Conservation (phyloP, 192 early-diverging fungal species). For the Linnemannia hyalina region DNA sequence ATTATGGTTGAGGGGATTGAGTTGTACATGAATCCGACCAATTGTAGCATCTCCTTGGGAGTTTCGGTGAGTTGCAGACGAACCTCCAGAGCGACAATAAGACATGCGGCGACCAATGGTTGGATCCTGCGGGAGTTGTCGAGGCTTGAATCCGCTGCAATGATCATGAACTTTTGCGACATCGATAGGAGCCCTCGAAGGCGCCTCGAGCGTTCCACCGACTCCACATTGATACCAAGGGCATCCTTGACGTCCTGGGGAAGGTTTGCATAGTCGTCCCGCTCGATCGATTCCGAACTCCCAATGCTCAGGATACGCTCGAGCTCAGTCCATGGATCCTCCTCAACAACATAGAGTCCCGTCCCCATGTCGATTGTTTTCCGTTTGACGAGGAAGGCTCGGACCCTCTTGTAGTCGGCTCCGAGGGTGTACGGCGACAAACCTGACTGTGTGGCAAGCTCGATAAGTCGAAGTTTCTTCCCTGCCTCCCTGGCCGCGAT, state of each 20-base stretch:
- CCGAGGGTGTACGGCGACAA: conserved; percentile 20
- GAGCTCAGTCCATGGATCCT: conserved; percentile 27
- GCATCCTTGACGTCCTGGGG: conserved; percentile 10
- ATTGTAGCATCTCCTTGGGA: conserved; percentile 14
- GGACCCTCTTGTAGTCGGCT: conserved; percentile 18
- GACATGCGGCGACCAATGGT: conserved; percentile 24
- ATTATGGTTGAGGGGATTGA: not conserved
- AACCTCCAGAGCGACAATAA: conserved; percentile 24
- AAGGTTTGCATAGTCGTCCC: conserved; percentile 13
- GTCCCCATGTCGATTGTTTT: not conserved
- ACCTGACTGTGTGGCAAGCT: conserved; percentile 6
- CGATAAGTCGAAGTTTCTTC: conserved; percentile 14
- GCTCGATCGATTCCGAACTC: conserved; percentile 2
- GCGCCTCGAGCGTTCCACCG: not conserved
- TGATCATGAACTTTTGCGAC: conserved; percentile 34
- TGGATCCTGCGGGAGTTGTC: conserved; percentile 3
- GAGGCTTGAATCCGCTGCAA: conserved; percentile 30
- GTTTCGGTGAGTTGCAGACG: not conserved
- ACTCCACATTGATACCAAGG: not conserved
- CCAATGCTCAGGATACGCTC: conserved; percentile 23
- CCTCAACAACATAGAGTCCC: conserved; percentile 5
- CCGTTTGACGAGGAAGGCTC: not conserved
- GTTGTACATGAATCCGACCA: conserved; percentile 4
- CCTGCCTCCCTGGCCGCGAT: conserved; percentile 30
- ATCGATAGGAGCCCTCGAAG: conserved; percentile 21